phyloP scores from a whole-genome alignment of 2,329 filamentous ascomycete genomes.

The Ceratocystis cacaofunesta region DNA sequence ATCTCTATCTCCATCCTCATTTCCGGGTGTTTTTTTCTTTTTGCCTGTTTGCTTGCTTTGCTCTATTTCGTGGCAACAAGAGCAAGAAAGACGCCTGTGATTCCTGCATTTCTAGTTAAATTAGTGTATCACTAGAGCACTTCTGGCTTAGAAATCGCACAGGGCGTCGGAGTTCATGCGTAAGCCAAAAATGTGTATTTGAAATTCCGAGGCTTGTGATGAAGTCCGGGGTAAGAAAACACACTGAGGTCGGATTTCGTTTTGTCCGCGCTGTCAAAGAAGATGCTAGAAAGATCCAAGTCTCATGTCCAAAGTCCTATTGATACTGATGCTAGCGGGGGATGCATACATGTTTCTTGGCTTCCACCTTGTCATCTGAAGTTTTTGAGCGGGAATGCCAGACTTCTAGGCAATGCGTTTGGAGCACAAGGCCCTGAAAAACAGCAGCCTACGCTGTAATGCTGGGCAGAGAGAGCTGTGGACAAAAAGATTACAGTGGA shows the following conservation, averaged over 20 bases:
- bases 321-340: too few relatives aligned
- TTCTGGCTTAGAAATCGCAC: neutral
- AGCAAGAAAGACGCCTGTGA: neutral
- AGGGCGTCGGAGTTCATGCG: neutral
- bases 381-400: neutral
- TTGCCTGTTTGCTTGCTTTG: too few relatives aligned
- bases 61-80: too few relatives aligned
- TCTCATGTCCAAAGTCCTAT: neutral
- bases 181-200: neutral
- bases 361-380: neutral
- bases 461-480: too few relatives aligned
- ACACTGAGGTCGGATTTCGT: neutral
- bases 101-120: neutral
- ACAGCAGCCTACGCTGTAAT: too few relatives aligned
- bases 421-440: neutral
- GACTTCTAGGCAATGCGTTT: neutral
- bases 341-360: too few relatives aligned
- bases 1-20: too few relatives aligned
- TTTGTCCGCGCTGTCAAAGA: neutral
- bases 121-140: neutral
- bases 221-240: neutral
- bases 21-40: too few relatives aligned
- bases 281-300: neutral
- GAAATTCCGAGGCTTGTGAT: neutral
- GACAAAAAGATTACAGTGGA: too few relatives aligned